phyloP scores from a whole-genome alignment of 805 yeast genomes.

The Candida schatavii region DNA sequence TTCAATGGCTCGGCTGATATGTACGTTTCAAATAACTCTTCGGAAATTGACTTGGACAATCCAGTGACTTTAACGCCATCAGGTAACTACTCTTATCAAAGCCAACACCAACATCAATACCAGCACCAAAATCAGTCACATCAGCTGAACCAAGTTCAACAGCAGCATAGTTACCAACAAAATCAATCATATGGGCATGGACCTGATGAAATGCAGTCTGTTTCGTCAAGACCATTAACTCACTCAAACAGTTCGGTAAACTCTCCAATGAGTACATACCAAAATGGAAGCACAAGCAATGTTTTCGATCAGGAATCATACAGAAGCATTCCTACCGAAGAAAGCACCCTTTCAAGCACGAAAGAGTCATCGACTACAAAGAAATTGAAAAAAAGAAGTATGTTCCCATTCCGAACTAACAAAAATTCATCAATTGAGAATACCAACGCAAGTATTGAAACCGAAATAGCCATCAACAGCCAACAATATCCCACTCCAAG shows the following conservation, averaged over 20 bases:
- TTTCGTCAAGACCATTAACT: neutral
- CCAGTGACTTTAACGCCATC: slow-evolving; percentile 6
- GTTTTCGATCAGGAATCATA: slow-evolving; percentile 7
- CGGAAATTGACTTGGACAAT: slow-evolving; percentile 2
- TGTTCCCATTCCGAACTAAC: slow-evolving; percentile 52
- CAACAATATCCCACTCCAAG: neutral
- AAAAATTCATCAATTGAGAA: slow-evolving; percentile 10
- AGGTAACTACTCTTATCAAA: no score
- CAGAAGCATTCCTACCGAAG: slow-evolving; percentile 4
- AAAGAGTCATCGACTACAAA: slow-evolving; percentile 35
- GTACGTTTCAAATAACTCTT: slow-evolving; percentile 5
- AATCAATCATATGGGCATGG: neutral
- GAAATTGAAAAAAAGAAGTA: slow-evolving; percentile 52
- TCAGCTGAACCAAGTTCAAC: slow-evolving; percentile 1
- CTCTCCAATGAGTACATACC: neutral
- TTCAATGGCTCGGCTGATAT: slow-evolving; percentile 18
- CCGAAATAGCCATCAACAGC: neutral
- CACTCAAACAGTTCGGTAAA: neutral
- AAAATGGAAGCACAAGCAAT: neutral
- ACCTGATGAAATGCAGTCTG: neutral
- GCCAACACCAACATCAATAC: neutral
- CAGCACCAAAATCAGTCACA: slow-evolving; percentile 2
- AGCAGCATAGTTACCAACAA: slow-evolving; percentile 1
- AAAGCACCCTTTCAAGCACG: slow-evolving; percentile 6
- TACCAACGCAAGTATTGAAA: neutral